Percentiles rank a stretch among this genome's conserved stretches.
phyloP scores from a whole-genome alignment of 371 early-diverging fungal species.

The Actinomortierella ambigua region DNA sequence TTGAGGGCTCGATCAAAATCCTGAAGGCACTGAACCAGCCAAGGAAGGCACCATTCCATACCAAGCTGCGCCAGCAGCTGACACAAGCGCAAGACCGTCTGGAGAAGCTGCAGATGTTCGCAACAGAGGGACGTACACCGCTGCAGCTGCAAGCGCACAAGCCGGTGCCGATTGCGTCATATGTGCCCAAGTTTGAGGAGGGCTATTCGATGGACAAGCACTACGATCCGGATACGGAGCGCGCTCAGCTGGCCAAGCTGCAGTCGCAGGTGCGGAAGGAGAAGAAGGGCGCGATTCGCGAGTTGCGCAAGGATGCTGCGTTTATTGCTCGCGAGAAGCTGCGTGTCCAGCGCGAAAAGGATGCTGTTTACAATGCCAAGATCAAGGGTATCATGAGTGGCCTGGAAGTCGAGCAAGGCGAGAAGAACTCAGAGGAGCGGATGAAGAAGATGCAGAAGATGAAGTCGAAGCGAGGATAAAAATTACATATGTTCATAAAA shows the following conservation, averaged over 20 bases:
- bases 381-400: constrained; percentile 86
- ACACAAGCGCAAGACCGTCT: constrained; percentile 48
- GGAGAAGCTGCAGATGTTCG: constrained; percentile 59
- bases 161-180: constrained; percentile 88
- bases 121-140: constrained; percentile 66
- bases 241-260: constrained; percentile 76
- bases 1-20: constrained; percentile 53
- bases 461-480: constrained; percentile 44
- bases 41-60: constrained; percentile 6
- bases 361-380: constrained; percentile 82
- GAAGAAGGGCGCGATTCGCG: constrained; percentile 91
- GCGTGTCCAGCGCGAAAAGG: constrained; percentile 75
- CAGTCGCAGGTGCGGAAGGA: constrained; percentile 85
- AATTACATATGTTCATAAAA: no score
- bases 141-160: constrained; percentile 84
- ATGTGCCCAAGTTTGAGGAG: constrained; percentile 90
- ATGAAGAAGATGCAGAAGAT: constrained; percentile 56
- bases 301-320: constrained; percentile 91
- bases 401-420: constrained; percentile 77
- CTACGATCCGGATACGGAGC: constrained; percentile 81
- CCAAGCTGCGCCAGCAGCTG: constrained; percentile 9
- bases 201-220: constrained; percentile 82
- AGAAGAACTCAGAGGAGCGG: constrained; percentile 72
- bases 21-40: constrained; percentile 28
- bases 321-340: constrained; percentile 83